phyloP scores from a whole-genome alignment of 2,329 filamentous ascomycete species.

The Tolypocladium album region DNA sequence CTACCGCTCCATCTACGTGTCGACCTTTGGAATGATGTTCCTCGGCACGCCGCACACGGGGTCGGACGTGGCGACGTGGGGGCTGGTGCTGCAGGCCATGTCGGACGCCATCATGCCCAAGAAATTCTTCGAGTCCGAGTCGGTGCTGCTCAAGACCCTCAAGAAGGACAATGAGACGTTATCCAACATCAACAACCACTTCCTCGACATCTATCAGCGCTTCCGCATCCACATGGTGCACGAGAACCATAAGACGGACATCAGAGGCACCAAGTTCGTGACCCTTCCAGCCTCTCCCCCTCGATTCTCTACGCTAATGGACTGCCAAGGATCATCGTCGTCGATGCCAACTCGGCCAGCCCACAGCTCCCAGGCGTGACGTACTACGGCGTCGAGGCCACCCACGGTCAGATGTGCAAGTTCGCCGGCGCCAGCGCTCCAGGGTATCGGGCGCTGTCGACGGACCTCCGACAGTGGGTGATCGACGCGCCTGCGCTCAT shows the following conservation, averaged over 20 bases:
- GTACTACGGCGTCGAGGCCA: conserved; percentile 64
- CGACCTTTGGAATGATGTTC: conserved; percentile 67
- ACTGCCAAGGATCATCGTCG: conserved; percentile 40
- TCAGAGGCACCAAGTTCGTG: conserved; percentile 48
- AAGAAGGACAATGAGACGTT: conserved; percentile 64
- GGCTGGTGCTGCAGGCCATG: conserved; percentile 55
- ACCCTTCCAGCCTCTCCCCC: neutral
- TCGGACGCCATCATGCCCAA: conserved; percentile 53
- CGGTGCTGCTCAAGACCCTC: conserved; percentile 58
- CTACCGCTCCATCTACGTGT: conserved; percentile 58
- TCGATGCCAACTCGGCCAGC: conserved; percentile 59
- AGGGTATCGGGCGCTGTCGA: conserved; percentile 47
- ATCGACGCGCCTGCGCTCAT: conserved; percentile 44
- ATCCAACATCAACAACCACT: conserved; percentile 63
- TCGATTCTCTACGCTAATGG: neutral
- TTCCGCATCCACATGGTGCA: conserved; percentile 70
- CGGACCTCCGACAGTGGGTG: conserved; percentile 39
- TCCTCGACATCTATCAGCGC: conserved; percentile 58
- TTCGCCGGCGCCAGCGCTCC: conserved; percentile 54
- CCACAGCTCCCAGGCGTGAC: conserved; percentile 59
- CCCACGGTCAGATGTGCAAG: conserved; percentile 64
- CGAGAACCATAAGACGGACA: conserved; percentile 60
- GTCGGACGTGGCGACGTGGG: conserved; percentile 59
- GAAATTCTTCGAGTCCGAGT: conserved; percentile 56
- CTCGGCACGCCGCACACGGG: conserved; percentile 68